Base-by-base conservation (phyloP, 768 basidiomycete species). In the Lactifluus pinguis region DNA sequence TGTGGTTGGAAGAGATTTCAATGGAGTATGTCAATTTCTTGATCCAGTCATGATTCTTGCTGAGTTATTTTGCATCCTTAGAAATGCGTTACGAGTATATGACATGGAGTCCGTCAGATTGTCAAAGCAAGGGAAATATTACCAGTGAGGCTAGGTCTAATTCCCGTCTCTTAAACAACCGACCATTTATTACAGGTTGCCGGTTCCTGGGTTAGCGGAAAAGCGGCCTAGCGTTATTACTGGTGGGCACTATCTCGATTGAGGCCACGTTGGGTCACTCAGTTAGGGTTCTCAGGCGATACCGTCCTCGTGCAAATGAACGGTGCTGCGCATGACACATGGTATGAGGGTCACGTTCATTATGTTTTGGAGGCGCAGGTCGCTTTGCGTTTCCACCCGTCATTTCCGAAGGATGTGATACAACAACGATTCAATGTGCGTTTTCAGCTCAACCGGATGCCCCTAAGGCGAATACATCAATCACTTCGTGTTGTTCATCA, bases 371-470 rank as follows among this genome's bases (percentile, higher is more conserved):
- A 60, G 6, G 7, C 34, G 30, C 42, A 49, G 29, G 53, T 60
- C 29, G 36, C 41, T 13, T 34, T 59, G 17, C 21, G 42, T n/a
- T 52, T 59, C 29, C 57, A 59, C 11, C 0, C 11, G 1, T 59
- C 57, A 10, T 59, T 59, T 45, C 41, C 21, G 6, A 52, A 52
- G 7, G 1, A 51, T 29, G 50, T 3, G 17, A 45, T 7, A 11
- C 15, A 52, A 36, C 32, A 25, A 47, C 45, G 45, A 17, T 59
- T 51, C 13, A 41, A 59, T 38, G 57, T 60, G 75, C 60, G 60
- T 15, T 86, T 85, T 69, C 75, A 77, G 49, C 70, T 83, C 50
- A 83, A 83, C 63, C 78, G 83, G 14, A 68, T 80, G 21, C 75
- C 82, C 0, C 73, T 79, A 15, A 76, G 80, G 5, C 73, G 83